These are phyloP conservation scores for Saccharum officinarum DNA, from an alignment of 176 grass and related monocot genomes.

Conservation along the genomic window DNA sequence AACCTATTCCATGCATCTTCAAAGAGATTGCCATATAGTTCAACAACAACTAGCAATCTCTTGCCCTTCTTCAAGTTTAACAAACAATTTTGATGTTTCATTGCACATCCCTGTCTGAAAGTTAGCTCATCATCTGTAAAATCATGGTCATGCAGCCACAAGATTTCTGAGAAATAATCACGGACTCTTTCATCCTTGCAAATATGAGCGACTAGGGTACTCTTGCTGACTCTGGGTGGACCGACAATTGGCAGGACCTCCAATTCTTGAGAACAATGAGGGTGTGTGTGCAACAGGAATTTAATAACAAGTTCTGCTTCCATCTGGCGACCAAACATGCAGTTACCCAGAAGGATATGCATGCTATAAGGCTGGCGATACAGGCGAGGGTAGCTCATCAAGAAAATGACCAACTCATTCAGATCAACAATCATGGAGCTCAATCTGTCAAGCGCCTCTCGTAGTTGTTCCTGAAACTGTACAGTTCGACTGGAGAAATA, in stretches of 20 bases:
- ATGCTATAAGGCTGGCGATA: not conserved
- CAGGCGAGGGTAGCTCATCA: not conserved
- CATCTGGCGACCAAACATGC: not conserved
- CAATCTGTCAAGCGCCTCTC: not conserved
- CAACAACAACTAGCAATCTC: conserved; percentile 25
- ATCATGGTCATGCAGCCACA: not conserved
- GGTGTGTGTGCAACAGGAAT: not conserved
- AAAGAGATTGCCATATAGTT: not conserved
- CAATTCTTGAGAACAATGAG: not conserved
- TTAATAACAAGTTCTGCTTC: not conserved
- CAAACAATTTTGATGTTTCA: not conserved
- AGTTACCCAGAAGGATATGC: not conserved
- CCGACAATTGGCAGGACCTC: not conserved
- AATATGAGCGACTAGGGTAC: conserved; percentile 22
- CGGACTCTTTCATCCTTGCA: conserved; percentile 29
- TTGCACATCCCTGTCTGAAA: not conserved
- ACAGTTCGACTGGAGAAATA: not conserved
- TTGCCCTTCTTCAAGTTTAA: not conserved
- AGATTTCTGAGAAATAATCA: conserved; percentile 7
- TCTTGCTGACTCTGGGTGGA: not conserved
- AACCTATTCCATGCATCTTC: not conserved
- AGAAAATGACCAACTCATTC: not conserved
- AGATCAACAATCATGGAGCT: not conserved
- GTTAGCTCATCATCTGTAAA: not conserved
- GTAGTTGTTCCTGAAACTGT: not conserved